Conservation (phyloP, 768 basidiomycete genomes). For the Ramaria rubella region DNA sequence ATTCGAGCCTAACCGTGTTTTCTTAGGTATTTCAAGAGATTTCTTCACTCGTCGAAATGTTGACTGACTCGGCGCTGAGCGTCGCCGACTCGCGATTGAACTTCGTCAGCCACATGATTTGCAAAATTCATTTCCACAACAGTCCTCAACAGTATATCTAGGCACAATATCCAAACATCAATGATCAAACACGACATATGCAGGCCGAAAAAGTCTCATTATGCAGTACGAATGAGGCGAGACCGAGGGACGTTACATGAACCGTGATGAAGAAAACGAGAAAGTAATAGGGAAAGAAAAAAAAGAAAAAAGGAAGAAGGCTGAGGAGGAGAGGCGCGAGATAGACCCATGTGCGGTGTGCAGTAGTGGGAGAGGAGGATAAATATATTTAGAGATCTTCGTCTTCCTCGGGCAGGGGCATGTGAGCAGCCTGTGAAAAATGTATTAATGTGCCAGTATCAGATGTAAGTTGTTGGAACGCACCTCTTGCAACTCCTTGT, state of each 20-base stretch:
- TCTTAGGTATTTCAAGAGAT: too few species aligned
- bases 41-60: too few species aligned
- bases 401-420: slow-evolving; percentile 97
- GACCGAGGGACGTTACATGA: neutral
- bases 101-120: too few species aligned
- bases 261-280: neutral
- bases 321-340: neutral
- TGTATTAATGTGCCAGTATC: too few species aligned
- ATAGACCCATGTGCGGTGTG: neutral
- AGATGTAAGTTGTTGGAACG: slow-evolving; percentile 20
- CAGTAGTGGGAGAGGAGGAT: neutral
- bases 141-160: too few species aligned
- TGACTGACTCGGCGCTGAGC: too few species aligned
- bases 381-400: slow-evolving; percentile 58
- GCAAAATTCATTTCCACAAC: too few species aligned
- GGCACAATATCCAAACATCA: too few species aligned
- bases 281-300: neutral
- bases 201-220: slow-evolving; percentile 1
- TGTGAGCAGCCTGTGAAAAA: slow-evolving; percentile 62
- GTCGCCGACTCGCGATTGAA: too few species aligned
- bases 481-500: slow-evolving; percentile 66
- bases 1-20: too few species aligned
- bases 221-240: slow-evolving; percentile 2
- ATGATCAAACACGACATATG: too few species aligned
- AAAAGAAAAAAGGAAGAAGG: neutral